Conservation (phyloP, 2,329 filamentous ascomycete genomes). For the Chaetoscypha palmicola region DNA sequence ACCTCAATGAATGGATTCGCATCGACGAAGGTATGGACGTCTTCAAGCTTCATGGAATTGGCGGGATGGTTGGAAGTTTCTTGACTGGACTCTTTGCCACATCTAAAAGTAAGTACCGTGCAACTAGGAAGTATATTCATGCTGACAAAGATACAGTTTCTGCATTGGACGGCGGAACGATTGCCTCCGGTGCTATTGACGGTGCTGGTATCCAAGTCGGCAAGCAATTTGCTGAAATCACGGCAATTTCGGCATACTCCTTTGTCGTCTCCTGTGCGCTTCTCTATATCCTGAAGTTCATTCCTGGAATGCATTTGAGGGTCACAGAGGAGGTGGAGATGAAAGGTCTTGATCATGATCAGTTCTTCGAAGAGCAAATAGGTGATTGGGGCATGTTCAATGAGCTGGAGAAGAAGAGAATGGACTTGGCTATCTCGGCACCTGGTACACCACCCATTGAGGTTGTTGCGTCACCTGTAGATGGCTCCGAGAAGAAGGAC, state of each 20-base stretch:
- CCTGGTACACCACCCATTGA: slow-evolving; percentile 14
- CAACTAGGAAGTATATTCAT: too few relatives aligned
- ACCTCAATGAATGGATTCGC: slow-evolving; percentile 44
- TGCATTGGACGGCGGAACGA: slow-evolving; percentile 43
- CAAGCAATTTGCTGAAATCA: slow-evolving; percentile 50
- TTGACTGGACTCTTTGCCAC: slow-evolving; percentile 52
- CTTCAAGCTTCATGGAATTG: slow-evolving; percentile 52
- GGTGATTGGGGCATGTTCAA: slow-evolving; percentile 32
- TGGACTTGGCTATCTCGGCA: slow-evolving; percentile 14
- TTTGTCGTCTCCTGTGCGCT: slow-evolving; percentile 46
- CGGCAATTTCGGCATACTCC: slow-evolving; percentile 47
- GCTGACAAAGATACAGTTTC: slow-evolving; percentile 32
- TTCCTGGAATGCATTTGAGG: slow-evolving; percentile 49
- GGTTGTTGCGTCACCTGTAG: slow-evolving; percentile 10
- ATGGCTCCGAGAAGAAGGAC: slow-evolving; percentile 15
- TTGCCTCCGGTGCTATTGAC: slow-evolving; percentile 40
- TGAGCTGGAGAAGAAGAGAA: slow-evolving; percentile 18
- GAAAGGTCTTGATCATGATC: slow-evolving; percentile 43
- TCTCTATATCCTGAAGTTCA: slow-evolving; percentile 49
- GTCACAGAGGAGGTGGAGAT: slow-evolving; percentile 49
- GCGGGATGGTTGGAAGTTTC: slow-evolving; percentile 50
- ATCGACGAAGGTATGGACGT: slow-evolving; percentile 54
- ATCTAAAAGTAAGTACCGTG: slow-evolving; percentile 18
- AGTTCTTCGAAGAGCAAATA: slow-evolving; percentile 40
- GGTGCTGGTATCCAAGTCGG: slow-evolving; percentile 48